Evolutionary conservation across 345 rosid species (phyloP).

Genomic region (Populus davidiana): DNA sequence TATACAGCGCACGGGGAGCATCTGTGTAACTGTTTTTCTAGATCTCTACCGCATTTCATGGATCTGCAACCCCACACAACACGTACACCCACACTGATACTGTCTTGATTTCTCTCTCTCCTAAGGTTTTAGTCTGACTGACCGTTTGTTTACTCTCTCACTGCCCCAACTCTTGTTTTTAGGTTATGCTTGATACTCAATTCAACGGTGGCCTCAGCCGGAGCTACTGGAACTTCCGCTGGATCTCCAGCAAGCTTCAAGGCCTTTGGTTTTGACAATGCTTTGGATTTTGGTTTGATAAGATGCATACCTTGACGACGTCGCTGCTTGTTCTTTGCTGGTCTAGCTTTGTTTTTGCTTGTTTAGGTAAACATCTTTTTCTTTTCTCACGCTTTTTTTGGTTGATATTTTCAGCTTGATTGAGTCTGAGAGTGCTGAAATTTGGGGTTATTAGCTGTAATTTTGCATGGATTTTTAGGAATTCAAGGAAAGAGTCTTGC

Average conservation of each 20-base stretch:
- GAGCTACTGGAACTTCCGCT: slow-evolving; percentile 17
- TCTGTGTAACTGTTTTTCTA: neutral
- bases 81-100: slow-evolving; percentile 15
- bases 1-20: neutral
- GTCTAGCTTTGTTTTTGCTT: slow-evolving; percentile 40
- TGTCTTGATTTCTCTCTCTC: slow-evolving; percentile 27
- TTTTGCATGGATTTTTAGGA: neutral
- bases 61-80: slow-evolving; percentile 43
- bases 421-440: neutral
- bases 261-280: slow-evolving; percentile 42
- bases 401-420: neutral
- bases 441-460: neutral
- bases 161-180: slow-evolving; percentile 10
- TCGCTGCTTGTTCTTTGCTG: slow-evolving; percentile 34
- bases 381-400: neutral
- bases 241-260: slow-evolving; percentile 22
- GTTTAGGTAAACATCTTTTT: slow-evolving; percentile 40
- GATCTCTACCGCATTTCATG: slow-evolving; percentile 57
- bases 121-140: slow-evolving; percentile 45
- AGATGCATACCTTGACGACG: slow-evolving; percentile 42
- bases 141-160: neutral
- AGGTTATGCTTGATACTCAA: slow-evolving; percentile 17
- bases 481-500: neutral
- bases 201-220: slow-evolving; percentile 31
- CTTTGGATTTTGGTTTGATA: slow-evolving; percentile 36